These are phyloP conservation scores for Solanum clarkiae DNA, from an alignment of 257 asterid genomes.

Conservation along the genomic window DNA sequence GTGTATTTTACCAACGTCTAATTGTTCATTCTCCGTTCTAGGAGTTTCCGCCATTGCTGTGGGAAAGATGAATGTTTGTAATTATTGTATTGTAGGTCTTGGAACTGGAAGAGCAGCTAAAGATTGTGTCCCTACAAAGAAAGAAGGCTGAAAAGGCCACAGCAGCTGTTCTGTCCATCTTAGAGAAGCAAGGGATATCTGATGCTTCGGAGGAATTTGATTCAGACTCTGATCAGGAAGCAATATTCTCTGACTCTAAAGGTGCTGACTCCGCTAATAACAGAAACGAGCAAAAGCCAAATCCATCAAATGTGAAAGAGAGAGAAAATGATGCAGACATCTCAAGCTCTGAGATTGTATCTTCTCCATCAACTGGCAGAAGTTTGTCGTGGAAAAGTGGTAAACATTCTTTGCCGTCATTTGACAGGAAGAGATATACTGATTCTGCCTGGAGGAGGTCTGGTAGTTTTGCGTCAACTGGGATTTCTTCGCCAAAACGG, in stretches of 20 bases:
- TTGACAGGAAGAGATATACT: conserved; percentile 39
- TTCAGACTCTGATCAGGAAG: conserved; percentile 63
- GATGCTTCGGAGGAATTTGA: conserved; percentile 62
- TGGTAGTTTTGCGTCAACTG: conserved; percentile 39
- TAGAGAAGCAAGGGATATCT: conserved; percentile 62
- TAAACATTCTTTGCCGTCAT: conserved; percentile 36
- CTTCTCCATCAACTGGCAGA: conserved; percentile 62
- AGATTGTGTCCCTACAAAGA: conserved; percentile 59
- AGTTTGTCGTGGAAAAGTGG: conserved; percentile 84
- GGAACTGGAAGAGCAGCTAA: conserved; percentile 83
- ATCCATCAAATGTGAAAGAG: conserved; percentile 13
- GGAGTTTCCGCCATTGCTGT: background rate
- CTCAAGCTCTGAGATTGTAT: conserved; percentile 75
- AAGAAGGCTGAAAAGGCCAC: conserved; percentile 94
- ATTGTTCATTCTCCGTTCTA: background rate
- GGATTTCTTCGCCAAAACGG: conserved; percentile 39
- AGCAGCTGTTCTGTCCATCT: conserved; percentile 59
- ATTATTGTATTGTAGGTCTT: conserved; percentile 32
- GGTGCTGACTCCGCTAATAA: background rate
- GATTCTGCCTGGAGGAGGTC: conserved; percentile 37
- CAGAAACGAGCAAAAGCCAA: background rate
- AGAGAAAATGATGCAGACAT: conserved; percentile 40
- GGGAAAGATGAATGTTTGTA: background rate
- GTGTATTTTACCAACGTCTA: background rate
- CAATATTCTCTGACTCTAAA: conserved; percentile 16